A percentile compares a stretch with the other conserved stretches of the same genome.
These are phyloP conservation scores for Pseudogymnoascus sp. DNA, from an alignment of 2,329 filamentous ascomycete genomes.

Conservation along the genomic window DNA sequence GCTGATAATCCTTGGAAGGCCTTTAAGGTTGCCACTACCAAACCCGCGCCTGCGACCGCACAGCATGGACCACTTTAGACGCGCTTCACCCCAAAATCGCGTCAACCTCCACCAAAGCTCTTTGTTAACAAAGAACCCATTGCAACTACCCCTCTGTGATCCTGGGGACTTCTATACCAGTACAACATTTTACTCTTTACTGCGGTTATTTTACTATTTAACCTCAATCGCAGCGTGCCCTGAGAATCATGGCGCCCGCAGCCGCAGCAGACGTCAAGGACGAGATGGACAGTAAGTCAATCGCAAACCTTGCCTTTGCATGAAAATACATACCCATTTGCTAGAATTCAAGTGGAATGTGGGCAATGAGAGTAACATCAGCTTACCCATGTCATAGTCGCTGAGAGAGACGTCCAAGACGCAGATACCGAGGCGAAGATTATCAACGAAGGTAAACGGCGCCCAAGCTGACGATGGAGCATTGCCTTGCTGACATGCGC, in stretches of 20 bases:
- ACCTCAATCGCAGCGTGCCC: not conserved
- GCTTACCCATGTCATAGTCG: conserved; percentile 35
- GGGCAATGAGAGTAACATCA: not conserved
- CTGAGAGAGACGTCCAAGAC: conserved; percentile 54
- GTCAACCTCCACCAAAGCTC: conserved; percentile 3
- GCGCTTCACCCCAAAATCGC: conserved; percentile 7
- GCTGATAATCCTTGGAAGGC: conserved; percentile 5
- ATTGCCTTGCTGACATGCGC: not conserved
- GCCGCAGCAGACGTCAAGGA: conserved; percentile 34
- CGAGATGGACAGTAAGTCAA: conserved; percentile 41
- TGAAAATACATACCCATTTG: not conserved
- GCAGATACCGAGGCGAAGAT: conserved; percentile 72
- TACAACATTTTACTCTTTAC: not conserved
- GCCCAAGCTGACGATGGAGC: not conserved
- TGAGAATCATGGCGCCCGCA: conserved; percentile 37
- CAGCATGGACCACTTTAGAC: conserved; percentile 9
- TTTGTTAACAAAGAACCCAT: not conserved
- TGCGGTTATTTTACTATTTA: not conserved
- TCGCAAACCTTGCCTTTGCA: conserved; percentile 9
- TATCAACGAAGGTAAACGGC: conserved; percentile 62
- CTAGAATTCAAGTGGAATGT: conserved; percentile 9
- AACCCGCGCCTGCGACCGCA: conserved; percentile 3
- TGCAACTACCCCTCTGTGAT: conserved; percentile 3
- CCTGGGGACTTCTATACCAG: not conserved
- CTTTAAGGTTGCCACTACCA: conserved; percentile 7